These are phyloP conservation scores for Fusarium xyrophilum DNA, from an alignment of 2,329 filamentous ascomycete species.

Conservation along the genomic window DNA sequence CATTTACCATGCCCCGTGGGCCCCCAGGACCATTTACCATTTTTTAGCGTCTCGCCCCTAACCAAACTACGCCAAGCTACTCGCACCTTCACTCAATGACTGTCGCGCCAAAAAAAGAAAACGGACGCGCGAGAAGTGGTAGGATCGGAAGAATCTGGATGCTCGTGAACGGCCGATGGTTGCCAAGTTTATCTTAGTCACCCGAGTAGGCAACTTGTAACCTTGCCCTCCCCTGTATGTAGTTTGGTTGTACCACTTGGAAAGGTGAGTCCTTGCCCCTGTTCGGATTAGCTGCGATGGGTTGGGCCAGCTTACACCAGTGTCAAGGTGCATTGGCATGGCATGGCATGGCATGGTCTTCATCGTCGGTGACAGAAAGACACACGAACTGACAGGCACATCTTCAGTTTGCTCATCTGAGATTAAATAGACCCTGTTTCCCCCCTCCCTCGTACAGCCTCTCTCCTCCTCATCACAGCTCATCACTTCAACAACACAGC, in stretches of 20 bases:
- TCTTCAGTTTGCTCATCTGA: constrained; percentile 24
- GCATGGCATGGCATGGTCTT: background rate
- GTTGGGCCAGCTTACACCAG: background rate
- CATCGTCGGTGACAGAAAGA: background rate
- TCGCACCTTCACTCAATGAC: background rate
- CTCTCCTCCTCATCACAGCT: constrained; percentile 33
- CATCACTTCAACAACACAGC: constrained; percentile 20
- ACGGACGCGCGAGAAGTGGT: background rate
- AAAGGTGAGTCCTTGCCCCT: background rate
- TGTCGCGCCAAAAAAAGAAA: background rate
- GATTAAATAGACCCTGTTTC: constrained; percentile 38
- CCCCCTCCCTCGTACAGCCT: constrained; percentile 34
- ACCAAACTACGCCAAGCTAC: background rate
- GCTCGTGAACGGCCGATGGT: constrained; percentile 27
- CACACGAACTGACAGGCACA: no score
- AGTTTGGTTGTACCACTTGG: constrained; percentile 9
- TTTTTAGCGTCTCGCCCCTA: background rate
- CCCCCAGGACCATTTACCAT: constrained; percentile 21
- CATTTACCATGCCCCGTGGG: constrained; percentile 34
- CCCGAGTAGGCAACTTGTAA: constrained; percentile 23
- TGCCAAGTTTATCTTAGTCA: constrained; percentile 9
- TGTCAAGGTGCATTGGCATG: background rate
- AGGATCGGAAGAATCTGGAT: constrained; percentile 9
- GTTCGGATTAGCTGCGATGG: constrained; percentile 4
- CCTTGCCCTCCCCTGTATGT: background rate